phyloP scores from a whole-genome alignment of 192 early-diverging fungal genomes.

The Entomortierella lignicola region DNA sequence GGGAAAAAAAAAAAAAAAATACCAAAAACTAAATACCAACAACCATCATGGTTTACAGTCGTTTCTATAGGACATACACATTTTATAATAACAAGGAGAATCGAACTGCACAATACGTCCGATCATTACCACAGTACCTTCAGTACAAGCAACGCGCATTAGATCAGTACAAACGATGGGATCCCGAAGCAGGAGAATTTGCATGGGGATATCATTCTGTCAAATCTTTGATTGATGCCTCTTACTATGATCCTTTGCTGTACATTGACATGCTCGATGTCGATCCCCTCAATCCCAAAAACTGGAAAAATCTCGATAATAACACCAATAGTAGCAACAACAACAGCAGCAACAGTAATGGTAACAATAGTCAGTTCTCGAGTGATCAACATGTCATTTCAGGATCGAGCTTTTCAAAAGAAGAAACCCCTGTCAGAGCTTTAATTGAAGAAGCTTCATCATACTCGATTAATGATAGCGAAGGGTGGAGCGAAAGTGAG shows the following conservation, averaged over 20 bases:
- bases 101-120: constrained; percentile 37
- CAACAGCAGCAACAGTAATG: neutral
- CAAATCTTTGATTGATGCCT: constrained; percentile 32
- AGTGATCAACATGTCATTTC: too few species aligned
- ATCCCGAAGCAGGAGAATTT: constrained; percentile 22
- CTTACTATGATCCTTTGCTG: constrained; percentile 26
- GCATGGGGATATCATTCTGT: constrained; percentile 53
- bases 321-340: neutral
- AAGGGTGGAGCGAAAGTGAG: neutral
- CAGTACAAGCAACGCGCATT: constrained; percentile 26
- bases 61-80: constrained; percentile 45
- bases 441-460: too few species aligned
- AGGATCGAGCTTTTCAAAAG: too few species aligned
- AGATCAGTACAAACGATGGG: constrained; percentile 45
- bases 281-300: constrained; percentile 37
- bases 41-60: constrained; percentile 20
- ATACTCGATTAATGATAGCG: neutral
- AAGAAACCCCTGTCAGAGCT: too few species aligned
- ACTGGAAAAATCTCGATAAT: neutral
- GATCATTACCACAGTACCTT: constrained; percentile 19
- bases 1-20: too few species aligned
- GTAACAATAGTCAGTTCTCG: neutral
- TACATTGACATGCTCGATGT: constrained; percentile 46
- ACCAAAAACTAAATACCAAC: too few species aligned
- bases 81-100: constrained; percentile 13